A percentile compares a stretch with the other conserved stretches of the same genome.
These are phyloP conservation scores for Hypoxylon crocopeplum DNA, from an alignment of 495 filamentous ascomycete species.

Conservation along the genomic window DNA sequence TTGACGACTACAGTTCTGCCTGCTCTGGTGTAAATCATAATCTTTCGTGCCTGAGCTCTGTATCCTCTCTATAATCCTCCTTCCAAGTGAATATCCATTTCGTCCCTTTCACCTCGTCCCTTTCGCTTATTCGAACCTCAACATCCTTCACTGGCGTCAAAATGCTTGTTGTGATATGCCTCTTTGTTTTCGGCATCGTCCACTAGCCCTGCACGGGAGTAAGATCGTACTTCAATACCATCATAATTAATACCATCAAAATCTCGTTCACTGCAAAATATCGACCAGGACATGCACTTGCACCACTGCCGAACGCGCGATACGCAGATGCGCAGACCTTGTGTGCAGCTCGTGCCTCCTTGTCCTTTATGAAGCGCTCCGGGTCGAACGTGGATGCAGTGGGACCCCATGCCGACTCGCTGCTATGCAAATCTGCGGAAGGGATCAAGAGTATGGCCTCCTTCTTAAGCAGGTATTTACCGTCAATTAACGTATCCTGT, in stretches of 20 bases:
- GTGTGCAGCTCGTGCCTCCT: background rate
- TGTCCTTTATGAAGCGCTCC: slow-evolving; percentile 17
- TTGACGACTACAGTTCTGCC: too few species aligned
- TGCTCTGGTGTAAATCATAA: too few species aligned
- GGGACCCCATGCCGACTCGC: slow-evolving; percentile 24
- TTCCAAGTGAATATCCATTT: background rate
- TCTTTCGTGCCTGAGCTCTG: too few species aligned
- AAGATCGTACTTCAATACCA: background rate
- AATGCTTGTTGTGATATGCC: background rate
- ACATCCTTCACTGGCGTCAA: background rate
- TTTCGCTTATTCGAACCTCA: background rate
- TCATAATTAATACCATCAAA: slow-evolving; percentile 3
- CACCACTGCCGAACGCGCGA: slow-evolving; percentile 25
- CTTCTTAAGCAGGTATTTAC: slow-evolving; percentile 33
- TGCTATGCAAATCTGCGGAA: slow-evolving; percentile 12
- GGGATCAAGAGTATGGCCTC: slow-evolving; percentile 21
- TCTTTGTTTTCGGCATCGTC: background rate
- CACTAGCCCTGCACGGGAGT: background rate
- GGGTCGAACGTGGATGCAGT: slow-evolving; percentile 24
- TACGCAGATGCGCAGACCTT: slow-evolving; percentile 26
- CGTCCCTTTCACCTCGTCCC: background rate
- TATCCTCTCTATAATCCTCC: too few species aligned
- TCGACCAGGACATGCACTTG: slow-evolving; percentile 27
- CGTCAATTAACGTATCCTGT: slow-evolving; percentile 33
- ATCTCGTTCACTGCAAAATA: slow-evolving; percentile 32